Evolutionary conservation across 345 rosid genomes (phyloP).

Genomic region (Litchi chinensis): DNA sequence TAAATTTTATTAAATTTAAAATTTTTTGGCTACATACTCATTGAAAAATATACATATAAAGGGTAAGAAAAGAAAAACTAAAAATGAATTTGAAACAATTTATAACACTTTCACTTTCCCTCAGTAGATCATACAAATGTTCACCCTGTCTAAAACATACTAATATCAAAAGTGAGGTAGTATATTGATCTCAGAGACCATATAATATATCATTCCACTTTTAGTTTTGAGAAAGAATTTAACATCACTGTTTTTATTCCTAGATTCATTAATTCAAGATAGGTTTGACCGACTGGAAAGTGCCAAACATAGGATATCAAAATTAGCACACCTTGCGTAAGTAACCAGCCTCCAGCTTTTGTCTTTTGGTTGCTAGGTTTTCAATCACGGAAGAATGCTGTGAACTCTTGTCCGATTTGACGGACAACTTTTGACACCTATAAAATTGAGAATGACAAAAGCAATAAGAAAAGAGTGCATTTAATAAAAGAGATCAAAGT

Average conservation of each 20-base stretch:
- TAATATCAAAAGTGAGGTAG: background rate
- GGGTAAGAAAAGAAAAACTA: background rate
- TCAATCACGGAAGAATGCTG: slow-evolving; percentile 41
- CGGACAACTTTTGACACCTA: slow-evolving; percentile 47
- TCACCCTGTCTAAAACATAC: background rate
- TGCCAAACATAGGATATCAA: background rate
- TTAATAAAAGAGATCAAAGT: background rate
- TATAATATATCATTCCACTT: background rate
- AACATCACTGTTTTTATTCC: background rate
- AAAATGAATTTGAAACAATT: slow-evolving; percentile 5
- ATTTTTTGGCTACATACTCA: background rate
- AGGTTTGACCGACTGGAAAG: slow-evolving; percentile 10
- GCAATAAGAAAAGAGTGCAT: background rate
- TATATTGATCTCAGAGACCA: background rate
- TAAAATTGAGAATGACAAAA: slow-evolving; percentile 12
- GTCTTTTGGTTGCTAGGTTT: slow-evolving; percentile 62
- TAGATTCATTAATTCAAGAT: background rate
- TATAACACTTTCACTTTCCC: background rate
- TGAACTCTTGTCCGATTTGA: slow-evolving; percentile 37
- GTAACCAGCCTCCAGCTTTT: slow-evolving; percentile 83
- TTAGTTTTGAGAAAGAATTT: background rate
- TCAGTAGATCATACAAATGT: background rate
- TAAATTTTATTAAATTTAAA: background rate
- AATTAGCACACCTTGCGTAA: slow-evolving; percentile 57
- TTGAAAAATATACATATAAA: background rate